Conservation (phyloP, 192 early-diverging fungal species). For the Coemansia sp. region DNA sequence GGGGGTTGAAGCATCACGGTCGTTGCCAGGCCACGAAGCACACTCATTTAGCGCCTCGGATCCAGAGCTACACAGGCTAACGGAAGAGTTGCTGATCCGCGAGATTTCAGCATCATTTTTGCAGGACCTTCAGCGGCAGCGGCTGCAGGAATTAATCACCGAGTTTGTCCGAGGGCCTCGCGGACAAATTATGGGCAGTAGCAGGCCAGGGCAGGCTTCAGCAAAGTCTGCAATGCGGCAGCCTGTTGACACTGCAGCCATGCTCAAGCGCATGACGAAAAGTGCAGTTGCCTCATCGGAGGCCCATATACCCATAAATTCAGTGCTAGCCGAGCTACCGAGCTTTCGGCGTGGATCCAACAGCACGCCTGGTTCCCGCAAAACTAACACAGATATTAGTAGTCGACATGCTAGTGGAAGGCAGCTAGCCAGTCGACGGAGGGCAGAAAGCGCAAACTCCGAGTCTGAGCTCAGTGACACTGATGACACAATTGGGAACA, state of each 20-base stretch:
- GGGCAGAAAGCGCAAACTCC: background rate
- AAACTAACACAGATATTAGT: background rate
- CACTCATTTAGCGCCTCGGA: conserved; percentile 19
- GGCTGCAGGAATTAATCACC: conserved; percentile 18
- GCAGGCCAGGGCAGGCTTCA: background rate
- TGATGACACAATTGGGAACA: background rate
- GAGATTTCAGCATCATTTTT: conserved; percentile 43
- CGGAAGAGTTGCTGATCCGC: conserved; percentile 43
- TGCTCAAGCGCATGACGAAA: conserved; percentile 40
- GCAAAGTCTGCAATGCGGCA: background rate
- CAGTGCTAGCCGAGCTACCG: conserved; percentile 41
- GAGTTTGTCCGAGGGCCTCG: conserved; percentile 13
- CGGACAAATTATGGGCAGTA: background rate
- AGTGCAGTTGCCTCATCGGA: conserved; percentile 15
- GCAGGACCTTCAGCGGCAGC: conserved; percentile 32
- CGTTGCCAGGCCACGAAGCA: conserved; percentile 21
- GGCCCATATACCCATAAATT: conserved; percentile 18
- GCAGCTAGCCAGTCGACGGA: background rate
- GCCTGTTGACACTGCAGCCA: conserved; percentile 27
- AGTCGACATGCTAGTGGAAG: background rate
- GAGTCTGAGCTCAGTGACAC: conserved; percentile 7
- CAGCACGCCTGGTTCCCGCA: background rate
- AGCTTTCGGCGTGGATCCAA: conserved; percentile 41
- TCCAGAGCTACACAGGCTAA: conserved; percentile 21
- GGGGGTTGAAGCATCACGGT: background rate